These are phyloP conservation scores for Diaporthe capsici DNA, from an alignment of 2,329 filamentous ascomycete species.

Conservation along the genomic window DNA sequence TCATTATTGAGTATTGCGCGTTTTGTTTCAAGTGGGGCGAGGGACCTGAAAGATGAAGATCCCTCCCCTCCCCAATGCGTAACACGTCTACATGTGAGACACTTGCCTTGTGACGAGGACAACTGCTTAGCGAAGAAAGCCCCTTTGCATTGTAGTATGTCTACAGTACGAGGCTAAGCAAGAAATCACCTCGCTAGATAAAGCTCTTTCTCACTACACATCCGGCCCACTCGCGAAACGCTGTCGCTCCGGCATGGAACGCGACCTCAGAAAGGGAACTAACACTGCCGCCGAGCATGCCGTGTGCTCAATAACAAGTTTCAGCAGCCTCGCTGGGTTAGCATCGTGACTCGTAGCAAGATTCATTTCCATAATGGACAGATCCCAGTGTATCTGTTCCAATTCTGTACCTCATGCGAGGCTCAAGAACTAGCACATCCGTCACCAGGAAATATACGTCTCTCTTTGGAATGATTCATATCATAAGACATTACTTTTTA, in stretches of 20 bases:
- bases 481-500: conserved; percentile 38
- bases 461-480: background rate
- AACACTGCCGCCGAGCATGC: background rate
- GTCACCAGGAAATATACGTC: background rate
- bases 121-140: background rate
- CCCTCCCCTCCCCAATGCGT: background rate
- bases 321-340: no score
- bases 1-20: no score
- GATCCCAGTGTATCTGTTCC: background rate
- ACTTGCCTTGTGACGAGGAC: background rate
- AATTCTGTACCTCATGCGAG: background rate
- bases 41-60: background rate
- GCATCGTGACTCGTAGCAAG: background rate
- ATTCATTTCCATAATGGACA: background rate
- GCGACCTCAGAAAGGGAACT: background rate
- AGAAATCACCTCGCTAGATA: background rate
- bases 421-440: background rate
- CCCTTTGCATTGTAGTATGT: background rate
- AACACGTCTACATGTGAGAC: background rate
- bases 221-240: background rate
- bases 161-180: background rate
- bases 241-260: background rate
- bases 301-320: background rate
- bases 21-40: background rate
- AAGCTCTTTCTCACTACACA: background rate